Base-by-base conservation (phyloP, 345 rosid species). In the Microcos paniculata region DNA sequence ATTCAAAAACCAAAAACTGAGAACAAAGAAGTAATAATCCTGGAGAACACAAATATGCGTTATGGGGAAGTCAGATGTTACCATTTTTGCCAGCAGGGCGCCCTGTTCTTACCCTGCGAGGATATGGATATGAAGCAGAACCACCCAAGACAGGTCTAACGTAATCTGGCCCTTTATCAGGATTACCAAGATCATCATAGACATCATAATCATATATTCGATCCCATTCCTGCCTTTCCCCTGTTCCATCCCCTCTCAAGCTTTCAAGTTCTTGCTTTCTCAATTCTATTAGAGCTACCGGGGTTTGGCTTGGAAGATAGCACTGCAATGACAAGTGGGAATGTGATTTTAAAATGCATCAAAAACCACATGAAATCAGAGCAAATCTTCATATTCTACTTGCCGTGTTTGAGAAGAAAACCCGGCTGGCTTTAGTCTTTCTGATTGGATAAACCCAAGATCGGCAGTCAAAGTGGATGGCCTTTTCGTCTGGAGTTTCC, bases 371-470 rank as follows among this genome's bases (percentile, higher is more conserved):
- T 8, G 23, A 67, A 45, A 1, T 8, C 23, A 19, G 40, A 49
- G 4, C 73, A 52, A 51, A 40, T 35, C n/a, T n/a, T 38, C 30
- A 18, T 11, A 45, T 30, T 24, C 6, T 30, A 72, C 86, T 79
- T 82, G 82, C 92, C 3, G 72, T 62, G 74, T 78, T 88, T 45
- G 90, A 82, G 85, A 90, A 88, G 84, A 90, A 90, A 75, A 88
- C 57, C 6, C 89, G 84, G 38, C 16, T 69, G 38, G 77, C 65
- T 62, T 77, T 76, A 23, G 91, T 84, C 51, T 51, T 76, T 56
- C 77, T 71, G 79, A 80, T 6, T 1, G 94, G 94, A 74, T 88
- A 87, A 8, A 90, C 80, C 94, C 91, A 88, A 42, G 94, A 87
- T 19, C 86, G 78, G 81, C 94, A 90, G 52, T 88, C 84, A 21